A percentile compares a stretch with the other conserved stretches of the same genome.
phyloP scores from a whole-genome alignment of 1,284 basidiomycete genomes.

The Farysia itapuensis region DNA sequence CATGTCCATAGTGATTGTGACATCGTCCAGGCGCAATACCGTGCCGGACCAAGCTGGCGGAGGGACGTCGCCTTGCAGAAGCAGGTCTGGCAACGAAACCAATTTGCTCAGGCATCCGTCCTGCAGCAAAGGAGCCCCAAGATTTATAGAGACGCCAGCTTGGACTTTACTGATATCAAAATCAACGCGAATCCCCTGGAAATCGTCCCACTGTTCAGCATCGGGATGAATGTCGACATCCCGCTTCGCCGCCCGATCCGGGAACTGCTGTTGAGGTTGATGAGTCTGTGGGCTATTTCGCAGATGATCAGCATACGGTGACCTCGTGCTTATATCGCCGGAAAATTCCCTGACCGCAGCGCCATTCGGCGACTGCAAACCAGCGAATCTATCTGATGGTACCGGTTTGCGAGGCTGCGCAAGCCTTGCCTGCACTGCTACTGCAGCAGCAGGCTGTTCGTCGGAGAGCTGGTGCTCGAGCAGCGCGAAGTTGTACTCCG shows the following conservation, averaged over 20 bases:
- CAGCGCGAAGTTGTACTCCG: too few relatives aligned
- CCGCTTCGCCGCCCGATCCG: background rate
- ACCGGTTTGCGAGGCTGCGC: too few relatives aligned
- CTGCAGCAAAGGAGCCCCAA: background rate
- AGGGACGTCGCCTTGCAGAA: constrained; percentile 13
- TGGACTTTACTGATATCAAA: constrained; percentile 45
- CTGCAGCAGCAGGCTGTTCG: too few relatives aligned
- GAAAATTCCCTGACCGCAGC: too few relatives aligned
- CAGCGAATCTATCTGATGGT: too few relatives aligned
- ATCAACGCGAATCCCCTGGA: constrained; percentile 41
- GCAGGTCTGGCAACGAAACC: constrained; percentile 10
- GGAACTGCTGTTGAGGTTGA: too few relatives aligned
- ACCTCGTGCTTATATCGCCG: too few relatives aligned
- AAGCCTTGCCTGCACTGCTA: too few relatives aligned
- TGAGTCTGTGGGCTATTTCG: too few relatives aligned
- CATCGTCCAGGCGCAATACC: constrained; percentile 25
- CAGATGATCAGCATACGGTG: too few relatives aligned
- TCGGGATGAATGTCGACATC: background rate
- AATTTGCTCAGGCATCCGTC: constrained; percentile 7
- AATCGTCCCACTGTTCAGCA: constrained; percentile 27
- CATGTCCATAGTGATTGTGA: constrained; percentile 13
- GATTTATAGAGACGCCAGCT: background rate
- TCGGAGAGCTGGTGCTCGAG: too few relatives aligned
- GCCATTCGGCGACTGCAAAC: too few relatives aligned
- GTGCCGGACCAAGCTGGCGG: constrained; percentile 7